Base-by-base conservation (phyloP, 1,139 yeast genomes). In the Sugiyamaella castrensis region DNA sequence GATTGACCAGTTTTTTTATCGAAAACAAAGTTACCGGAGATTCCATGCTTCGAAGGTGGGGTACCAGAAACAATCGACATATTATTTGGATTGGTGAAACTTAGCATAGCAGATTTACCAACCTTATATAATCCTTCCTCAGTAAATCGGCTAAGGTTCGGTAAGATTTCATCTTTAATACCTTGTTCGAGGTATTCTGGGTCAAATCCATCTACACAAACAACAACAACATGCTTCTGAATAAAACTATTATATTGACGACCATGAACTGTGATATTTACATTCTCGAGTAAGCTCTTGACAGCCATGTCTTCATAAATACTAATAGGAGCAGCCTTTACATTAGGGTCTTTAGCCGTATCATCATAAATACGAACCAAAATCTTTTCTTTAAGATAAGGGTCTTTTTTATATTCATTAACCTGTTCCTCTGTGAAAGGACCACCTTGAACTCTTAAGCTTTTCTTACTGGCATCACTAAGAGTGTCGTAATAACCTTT, bases 391-490 rank as follows among this genome's bases (percentile, higher is more conserved):
- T 48, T 30, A 28, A 52, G 35, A 51, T 48, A 48, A 11, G 55
- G 53, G 30, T 52, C 55, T 13, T 41, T 27, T 24, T 48, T 37
- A 8, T 50, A 48, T 24, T 37, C 46, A 9, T 26, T 26, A 13
- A 44, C 38, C 39, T 52, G 51, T 8, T 43, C 43, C 8, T 19
- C 19, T 16, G 41, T 34, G 47, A 50, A 45, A 15, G 55, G 55
- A 8, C 55, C 55, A n/a, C 55, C 55, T 38, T 52, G 55, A 33
- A 32, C 33, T 26, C 35, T 38, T 13, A 52, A 40, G 10, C 50
- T 47, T 11, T 31, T 44, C 46, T 52, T 50, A 33, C 52, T 47
- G 10, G 51, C 40, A 8, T 35, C 33, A 42, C 54, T 52, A 12
- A 52, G 43, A 11, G 35, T 33, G 29, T 50, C 50, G 45, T 50